Evolutionary conservation across 2,329 filamentous ascomycete genomes (phyloP).

Genomic region (Neocatenulostroma microsporum): DNA sequence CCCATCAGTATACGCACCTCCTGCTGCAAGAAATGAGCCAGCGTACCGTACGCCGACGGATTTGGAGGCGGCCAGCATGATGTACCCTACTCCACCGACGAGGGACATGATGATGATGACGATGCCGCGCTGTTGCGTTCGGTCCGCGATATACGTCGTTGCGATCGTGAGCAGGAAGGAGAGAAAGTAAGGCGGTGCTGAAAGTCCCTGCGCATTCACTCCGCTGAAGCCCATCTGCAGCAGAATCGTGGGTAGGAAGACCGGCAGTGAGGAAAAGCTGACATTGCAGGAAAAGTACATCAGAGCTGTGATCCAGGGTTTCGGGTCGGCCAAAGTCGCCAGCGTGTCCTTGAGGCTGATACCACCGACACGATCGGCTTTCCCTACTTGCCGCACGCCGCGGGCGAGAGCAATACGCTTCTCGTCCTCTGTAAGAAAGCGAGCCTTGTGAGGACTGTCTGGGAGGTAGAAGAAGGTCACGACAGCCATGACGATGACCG

Average conservation of each 20-base stretch:
- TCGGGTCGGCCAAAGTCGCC: conserved; percentile 33
- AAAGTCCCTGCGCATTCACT: conserved; percentile 56
- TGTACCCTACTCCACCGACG: conserved; percentile 33
- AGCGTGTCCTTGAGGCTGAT: conserved; percentile 42
- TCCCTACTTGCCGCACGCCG: conserved; percentile 43
- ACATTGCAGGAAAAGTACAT: conserved; percentile 54
- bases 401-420: conserved; percentile 47
- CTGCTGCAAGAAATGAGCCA: conserved; percentile 26
- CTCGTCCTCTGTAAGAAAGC: conserved; percentile 50
- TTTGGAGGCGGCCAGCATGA: conserved; percentile 23
- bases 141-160: conserved; percentile 30
- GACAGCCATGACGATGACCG: conserved; percentile 48
- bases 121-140: conserved; percentile 31
- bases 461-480: conserved; percentile 49
- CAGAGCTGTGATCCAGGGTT: conserved; percentile 26
- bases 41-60: conserved; percentile 26
- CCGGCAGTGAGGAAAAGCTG: conserved; percentile 48
- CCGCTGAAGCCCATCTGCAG: conserved; percentile 57
- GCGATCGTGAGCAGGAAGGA: conserved; percentile 32
- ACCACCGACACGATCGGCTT: conserved; percentile 31
- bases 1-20: too few species aligned
- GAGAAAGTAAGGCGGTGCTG: conserved; percentile 34
- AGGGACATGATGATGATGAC: conserved; percentile 30
- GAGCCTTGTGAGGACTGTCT: conserved; percentile 43
- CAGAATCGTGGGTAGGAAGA: conserved; percentile 37